Conservation (phyloP, 2,329 filamentous ascomycete genomes). For the Fusarium aywerte region DNA sequence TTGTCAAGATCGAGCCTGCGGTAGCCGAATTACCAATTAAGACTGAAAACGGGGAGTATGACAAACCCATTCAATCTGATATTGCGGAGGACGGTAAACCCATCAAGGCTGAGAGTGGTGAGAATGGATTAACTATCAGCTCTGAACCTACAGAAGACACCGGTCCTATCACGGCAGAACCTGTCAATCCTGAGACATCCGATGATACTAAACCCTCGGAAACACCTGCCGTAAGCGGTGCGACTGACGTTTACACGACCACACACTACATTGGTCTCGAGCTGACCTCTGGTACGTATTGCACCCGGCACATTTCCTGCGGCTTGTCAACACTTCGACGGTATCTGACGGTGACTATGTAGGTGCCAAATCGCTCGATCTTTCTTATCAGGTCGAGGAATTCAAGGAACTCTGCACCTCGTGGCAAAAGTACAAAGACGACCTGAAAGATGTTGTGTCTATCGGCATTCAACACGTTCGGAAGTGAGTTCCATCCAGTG, state of each 20-base stretch:
- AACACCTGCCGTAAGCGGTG: conserved; percentile 14
- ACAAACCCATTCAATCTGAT: conserved; percentile 52
- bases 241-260: conserved; percentile 77
- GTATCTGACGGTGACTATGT: conserved; percentile 48
- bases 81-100: conserved; percentile 46
- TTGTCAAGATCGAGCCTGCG: conserved; percentile 26
- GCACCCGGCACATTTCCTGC: background rate
- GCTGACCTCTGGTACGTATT: conserved; percentile 73
- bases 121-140: conserved; percentile 34
- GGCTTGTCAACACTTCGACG: background rate
- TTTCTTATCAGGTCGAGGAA: conserved; percentile 82
- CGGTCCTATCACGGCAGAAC: conserved; percentile 36
- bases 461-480: conserved; percentile 85
- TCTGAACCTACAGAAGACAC: conserved; percentile 47
- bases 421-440: conserved; percentile 79
- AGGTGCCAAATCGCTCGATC: conserved; percentile 78
- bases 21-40: conserved; percentile 54
- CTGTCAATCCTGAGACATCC: conserved; percentile 19
- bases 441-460: conserved; percentile 70
- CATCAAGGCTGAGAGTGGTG: conserved; percentile 34
- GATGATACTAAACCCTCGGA: conserved; percentile 19
- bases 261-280: conserved; percentile 95
- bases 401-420: conserved; percentile 85
- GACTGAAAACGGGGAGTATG: conserved; percentile 56
- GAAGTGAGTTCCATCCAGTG: conserved; percentile 70